These are phyloP conservation scores for Talaromyces trachyspermus DNA, from an alignment of 495 filamentous ascomycete species.

Conservation along the genomic window DNA sequence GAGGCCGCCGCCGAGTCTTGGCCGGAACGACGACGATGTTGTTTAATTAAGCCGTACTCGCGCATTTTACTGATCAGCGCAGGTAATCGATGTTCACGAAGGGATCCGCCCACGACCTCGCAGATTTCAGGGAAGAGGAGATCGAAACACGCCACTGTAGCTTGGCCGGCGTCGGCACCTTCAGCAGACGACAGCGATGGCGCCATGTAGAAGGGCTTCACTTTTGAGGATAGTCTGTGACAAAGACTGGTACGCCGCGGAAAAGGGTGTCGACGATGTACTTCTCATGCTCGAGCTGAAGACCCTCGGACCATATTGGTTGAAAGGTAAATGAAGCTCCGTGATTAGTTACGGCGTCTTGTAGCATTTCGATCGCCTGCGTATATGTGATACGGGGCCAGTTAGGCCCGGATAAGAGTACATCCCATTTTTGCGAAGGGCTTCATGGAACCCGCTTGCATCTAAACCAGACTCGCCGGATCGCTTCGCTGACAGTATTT, in stretches of 20 bases:
- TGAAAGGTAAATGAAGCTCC: conserved; percentile 53
- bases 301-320: conserved; percentile 63
- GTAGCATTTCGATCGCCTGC: conserved; percentile 61
- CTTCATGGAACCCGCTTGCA: conserved; percentile 24
- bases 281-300: conserved; percentile 90
- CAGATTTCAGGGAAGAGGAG: conserved; percentile 83
- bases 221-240: conserved; percentile 81
- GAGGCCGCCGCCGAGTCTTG: too few species aligned
- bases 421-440: conserved; percentile 64
- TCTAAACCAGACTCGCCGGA: conserved; percentile 29
- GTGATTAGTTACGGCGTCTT: conserved; percentile 45
- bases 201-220: conserved; percentile 97
- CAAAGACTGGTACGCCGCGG: conserved; percentile 68
- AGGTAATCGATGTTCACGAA: conserved; percentile 80
- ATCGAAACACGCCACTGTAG: conserved; percentile 91
- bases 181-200: conserved; percentile 31
- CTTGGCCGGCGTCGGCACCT: conserved; percentile 10
- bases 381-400: conserved; percentile 89
- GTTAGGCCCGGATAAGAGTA: conserved; percentile 43
- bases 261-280: conserved; percentile 71
- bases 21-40: too few species aligned
- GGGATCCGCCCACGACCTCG: conserved; percentile 85
- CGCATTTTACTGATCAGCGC: conserved; percentile 70
- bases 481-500: conserved; percentile 47
- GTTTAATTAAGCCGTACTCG: conserved; percentile 43